phyloP scores from a whole-genome alignment of 1,139 yeast genomes.

The Meyerozyma elateridarum region DNA sequence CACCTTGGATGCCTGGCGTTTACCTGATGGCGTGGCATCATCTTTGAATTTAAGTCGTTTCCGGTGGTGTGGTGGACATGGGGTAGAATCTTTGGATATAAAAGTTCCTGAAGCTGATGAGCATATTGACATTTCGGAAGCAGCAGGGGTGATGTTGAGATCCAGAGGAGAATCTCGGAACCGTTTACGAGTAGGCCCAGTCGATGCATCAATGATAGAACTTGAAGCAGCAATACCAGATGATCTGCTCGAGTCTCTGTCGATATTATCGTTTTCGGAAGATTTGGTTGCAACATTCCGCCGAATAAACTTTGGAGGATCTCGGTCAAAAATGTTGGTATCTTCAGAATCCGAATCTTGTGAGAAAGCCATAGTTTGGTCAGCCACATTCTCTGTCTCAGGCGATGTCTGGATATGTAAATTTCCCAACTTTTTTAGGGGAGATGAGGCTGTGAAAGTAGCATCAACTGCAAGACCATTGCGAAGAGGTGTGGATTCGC shows the following conservation, averaged over 20 bases:
- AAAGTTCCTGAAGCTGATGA: not conserved
- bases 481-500: slow-evolving; percentile 35
- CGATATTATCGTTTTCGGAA: too few species aligned
- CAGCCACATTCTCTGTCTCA: slow-evolving; percentile 6
- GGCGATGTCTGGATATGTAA: slow-evolving; percentile 20
- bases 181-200: not conserved
- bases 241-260: too few species aligned
- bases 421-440: slow-evolving; percentile 29
- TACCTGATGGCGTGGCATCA: slow-evolving; percentile 1
- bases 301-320: too few species aligned
- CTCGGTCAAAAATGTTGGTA: slow-evolving; percentile 5
- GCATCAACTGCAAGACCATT: slow-evolving; percentile 14
- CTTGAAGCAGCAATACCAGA: too few species aligned
- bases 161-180: not conserved
- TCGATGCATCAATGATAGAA: not conserved
- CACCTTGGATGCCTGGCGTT: slow-evolving; percentile 1
- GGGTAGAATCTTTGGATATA: slow-evolving; percentile 1
- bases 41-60: slow-evolving; percentile 3
- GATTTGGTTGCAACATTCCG: too few species aligned
- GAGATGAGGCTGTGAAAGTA: slow-evolving; percentile 29
- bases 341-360: slow-evolving; percentile 8
- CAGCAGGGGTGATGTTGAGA: too few species aligned
- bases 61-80: slow-evolving; percentile 2
- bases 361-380: slow-evolving; percentile 1
- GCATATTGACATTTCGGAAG: slow-evolving; percentile 4